These are phyloP conservation scores for Kregervanrija fluxuum DNA, from an alignment of 805 yeast genomes.

Conservation along the genomic window DNA sequence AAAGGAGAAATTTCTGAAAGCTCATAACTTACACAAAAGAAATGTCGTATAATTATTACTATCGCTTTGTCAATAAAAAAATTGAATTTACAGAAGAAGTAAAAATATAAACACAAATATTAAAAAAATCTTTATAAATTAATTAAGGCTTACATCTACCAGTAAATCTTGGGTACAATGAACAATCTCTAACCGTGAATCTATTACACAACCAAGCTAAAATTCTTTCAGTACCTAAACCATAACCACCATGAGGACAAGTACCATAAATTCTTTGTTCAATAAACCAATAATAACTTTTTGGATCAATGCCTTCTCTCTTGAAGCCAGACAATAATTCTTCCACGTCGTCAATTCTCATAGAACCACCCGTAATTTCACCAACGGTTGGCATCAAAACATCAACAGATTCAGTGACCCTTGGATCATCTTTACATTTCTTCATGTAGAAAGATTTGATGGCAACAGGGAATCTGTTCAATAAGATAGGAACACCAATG, in stretches of 20 bases:
- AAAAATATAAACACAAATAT: no score
- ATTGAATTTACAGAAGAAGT: no score
- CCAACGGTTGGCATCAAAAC: conserved; percentile 99
- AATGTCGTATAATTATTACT: no score
- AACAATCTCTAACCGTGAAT: conserved; percentile 97
- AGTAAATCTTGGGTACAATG: conserved; percentile 93
- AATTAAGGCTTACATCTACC: conserved; percentile 93
- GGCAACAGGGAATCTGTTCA: conserved; percentile 92
- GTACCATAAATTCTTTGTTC: conserved; percentile 97
- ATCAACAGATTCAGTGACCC: conserved; percentile 97
- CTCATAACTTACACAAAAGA: no score
- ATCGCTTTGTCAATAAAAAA: no score
- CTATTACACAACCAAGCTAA: conserved; percentile 97
- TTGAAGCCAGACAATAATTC: conserved; percentile 86
- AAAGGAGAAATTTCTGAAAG: no score
- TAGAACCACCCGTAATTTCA: conserved; percentile 97
- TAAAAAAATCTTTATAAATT: not conserved
- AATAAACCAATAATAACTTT: conserved; percentile 89
- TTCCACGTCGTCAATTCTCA: conserved; percentile 82
- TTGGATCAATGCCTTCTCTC: conserved; percentile 82
- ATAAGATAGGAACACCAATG: conserved; percentile 85
- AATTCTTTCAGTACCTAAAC: conserved; percentile 96
- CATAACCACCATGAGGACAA: conserved; percentile 98
- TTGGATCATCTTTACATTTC: conserved; percentile 78
- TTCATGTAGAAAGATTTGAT: conserved; percentile 98